Percentiles rank a stretch among this genome's conserved stretches.
These are phyloP conservation scores for Taphrina wiesneri DNA, from an alignment of 1,139 yeast species.

Conservation along the genomic window DNA sequence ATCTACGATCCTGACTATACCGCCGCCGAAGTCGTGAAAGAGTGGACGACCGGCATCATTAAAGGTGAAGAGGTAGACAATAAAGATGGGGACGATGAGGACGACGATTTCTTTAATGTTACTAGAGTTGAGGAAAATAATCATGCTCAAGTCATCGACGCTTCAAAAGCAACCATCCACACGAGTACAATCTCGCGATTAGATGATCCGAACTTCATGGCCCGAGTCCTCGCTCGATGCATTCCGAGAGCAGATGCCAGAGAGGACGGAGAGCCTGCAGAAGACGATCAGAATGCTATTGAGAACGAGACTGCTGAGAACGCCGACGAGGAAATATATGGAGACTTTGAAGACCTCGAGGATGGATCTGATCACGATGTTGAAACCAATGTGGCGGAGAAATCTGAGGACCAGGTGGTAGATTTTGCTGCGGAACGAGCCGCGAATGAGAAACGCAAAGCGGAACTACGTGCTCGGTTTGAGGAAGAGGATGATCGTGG, in stretches of 20 bases:
- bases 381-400: constrained; percentile 46
- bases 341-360: constrained; percentile 80
- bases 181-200: constrained; percentile 22
- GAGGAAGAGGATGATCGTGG: constrained; percentile 79
- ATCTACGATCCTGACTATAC: constrained; percentile 60
- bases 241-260: constrained; percentile 41
- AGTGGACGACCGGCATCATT: constrained; percentile 40
- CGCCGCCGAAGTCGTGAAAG: constrained; percentile 48
- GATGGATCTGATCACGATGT: constrained; percentile 45
- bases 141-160: constrained; percentile 45
- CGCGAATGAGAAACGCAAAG: constrained; percentile 84
- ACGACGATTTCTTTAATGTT: constrained; percentile 67
- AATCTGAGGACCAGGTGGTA: constrained; percentile 44
- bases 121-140: constrained; percentile 46
- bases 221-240: constrained; percentile 37
- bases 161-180: constrained; percentile 35
- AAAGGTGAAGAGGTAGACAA: constrained; percentile 52
- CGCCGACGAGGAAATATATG: constrained; percentile 59
- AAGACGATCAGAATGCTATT: constrained; percentile 47
- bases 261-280: constrained; percentile 41
- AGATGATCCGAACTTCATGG: constrained; percentile 33
- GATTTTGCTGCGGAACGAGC: constrained; percentile 70
- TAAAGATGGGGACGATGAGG: constrained; percentile 59
- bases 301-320: constrained; percentile 49
- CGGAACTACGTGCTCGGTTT: constrained; percentile 79